Evolutionary conservation across 768 basidiomycete species (phyloP), one percentile per base, ranked within the genome.

Genomic region (Pulveroboletus sp.): DNA sequence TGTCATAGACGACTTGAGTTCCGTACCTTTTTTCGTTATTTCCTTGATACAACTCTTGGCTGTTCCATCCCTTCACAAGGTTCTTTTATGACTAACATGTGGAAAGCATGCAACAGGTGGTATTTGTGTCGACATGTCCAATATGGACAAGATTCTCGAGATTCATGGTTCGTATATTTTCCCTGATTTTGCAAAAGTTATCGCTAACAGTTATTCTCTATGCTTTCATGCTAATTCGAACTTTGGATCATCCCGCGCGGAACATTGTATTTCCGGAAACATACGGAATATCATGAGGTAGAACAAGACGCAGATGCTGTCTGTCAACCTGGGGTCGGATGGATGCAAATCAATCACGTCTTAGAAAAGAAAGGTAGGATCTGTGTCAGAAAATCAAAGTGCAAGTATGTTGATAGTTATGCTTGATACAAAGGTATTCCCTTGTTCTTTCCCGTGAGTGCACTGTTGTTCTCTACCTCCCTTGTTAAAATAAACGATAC

Each of bases 91-190:
- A 20, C 53, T 59, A 25, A 55, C 37, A 10, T n/a, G 7, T 34
- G 23, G 16, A 37, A 40, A 63, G 62, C 56, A 56, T 43, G 40
- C 44, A 25, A 39, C 51, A 9, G 84, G 84, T 10, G 84, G 90
- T 0, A 90, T 95, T 35, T 92, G 87, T 49, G 70, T 94, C 14
- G 88, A 94, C 59, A 69, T 94, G 68, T 80, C 80, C 1, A 65
- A 69, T 8, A 95, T 97, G 93, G 77, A 92, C 63, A 75, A 77
- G 45, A 86, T 94, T 43, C 57, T 94, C 5, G 77, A 76, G 36
- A 82, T 94, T 38, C 78, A 90, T 58, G 84, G 87, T 85, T 51
- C 25, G 72, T 59, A 9, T 33, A 6, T 40, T 42, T 40, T 21
- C 39, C 10, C 4, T 8, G 37, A 33, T 36, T 19, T 11, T 9